Base-by-base conservation (phyloP, 139 green algal species). In the Tetradesmus lagerheimii region DNA sequence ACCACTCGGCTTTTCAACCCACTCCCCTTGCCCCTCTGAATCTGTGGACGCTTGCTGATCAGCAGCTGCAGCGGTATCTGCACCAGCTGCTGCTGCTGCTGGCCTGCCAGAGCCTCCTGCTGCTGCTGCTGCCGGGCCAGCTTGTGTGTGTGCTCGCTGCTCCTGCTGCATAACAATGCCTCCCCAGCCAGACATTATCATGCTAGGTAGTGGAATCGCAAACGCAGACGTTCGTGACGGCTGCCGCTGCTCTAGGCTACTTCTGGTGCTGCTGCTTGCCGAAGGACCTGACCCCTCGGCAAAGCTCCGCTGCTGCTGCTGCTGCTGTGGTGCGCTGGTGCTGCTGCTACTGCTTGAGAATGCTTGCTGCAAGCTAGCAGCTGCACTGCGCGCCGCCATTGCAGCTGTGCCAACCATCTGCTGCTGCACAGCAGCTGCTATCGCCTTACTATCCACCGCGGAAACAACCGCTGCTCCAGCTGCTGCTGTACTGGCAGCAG, bases 81-180 rank as follows among this genome's bases (percentile, higher is more conserved):
- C 31, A 35, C 43, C 34, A 53, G 50, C n/a, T 86, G 80, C 45
- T 29, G 43, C 45, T 45, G 34, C 31, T 25, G 50, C 50, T 50
- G 81, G 4, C 34, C n/a, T 53, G 53, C 15, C 53, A 66, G 53
- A 25, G 2, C 2, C 81, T 86, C 38, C 53, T 77, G 81, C 53
- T 77, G 41, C 25, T 38, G 34, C 20, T 50, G 81, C 53, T 87
- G 81, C 16, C 78, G 53, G 34, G 38, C 47, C 34, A 37, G 34
- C 8, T 25, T 35, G 31, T 47, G 37, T 6, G 53, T 76, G 50
- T 47, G 25, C 16, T 20, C 41, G 12, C 12, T 31, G 37, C 83
- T 88, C 34, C n/a, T 86, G 83, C 83, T 88, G 83, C 71, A 37
- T n/a, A 20, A 78, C 34, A 35, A 87, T 57, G 2, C 82, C 82